A percentile compares a stretch with the other conserved stretches of the same genome.
These are phyloP conservation scores for Spencermartinsiella ligniputridi DNA, from an alignment of 1,139 yeast species.

Conservation along the genomic window DNA sequence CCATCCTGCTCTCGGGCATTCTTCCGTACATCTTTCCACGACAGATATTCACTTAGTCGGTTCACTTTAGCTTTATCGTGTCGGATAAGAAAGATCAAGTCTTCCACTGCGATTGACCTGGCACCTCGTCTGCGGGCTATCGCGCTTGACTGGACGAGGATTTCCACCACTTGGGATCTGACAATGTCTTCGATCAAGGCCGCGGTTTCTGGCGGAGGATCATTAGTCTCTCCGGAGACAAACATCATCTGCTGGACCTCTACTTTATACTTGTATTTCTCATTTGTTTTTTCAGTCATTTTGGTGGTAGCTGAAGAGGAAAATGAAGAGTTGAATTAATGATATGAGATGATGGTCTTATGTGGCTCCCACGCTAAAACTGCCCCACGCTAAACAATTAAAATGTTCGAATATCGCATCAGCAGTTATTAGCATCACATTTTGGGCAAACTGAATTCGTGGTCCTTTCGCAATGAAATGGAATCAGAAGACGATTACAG, in stretches of 20 bases:
- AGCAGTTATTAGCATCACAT: too few relatives aligned
- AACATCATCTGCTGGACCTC: constrained; percentile 99
- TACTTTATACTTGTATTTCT: constrained; percentile 69
- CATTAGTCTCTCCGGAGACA: constrained; percentile 92
- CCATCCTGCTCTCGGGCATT: constrained; percentile 95
- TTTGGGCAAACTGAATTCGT: too few relatives aligned
- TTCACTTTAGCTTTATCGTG: constrained; percentile 95
- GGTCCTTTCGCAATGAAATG: too few relatives aligned
- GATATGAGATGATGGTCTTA: too few relatives aligned
- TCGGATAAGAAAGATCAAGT: constrained; percentile 83
- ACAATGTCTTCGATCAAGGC: constrained; percentile 92
- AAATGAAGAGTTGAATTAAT: too few relatives aligned
- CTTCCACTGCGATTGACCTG: constrained; percentile 85
- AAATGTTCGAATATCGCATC: too few relatives aligned
- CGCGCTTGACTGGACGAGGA: constrained; percentile 70
- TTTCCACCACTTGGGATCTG: constrained; percentile 88
- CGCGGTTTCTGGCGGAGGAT: constrained; percentile 89
- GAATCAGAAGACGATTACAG: background rate
- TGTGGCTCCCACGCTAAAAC: too few relatives aligned
- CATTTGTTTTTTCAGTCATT: constrained; percentile 20
- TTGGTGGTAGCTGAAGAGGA: too few relatives aligned
- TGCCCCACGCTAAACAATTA: too few relatives aligned
- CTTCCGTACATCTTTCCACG: constrained; percentile 97
- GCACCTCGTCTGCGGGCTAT: constrained; percentile 81
- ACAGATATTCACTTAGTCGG: constrained; percentile 78